Evolutionary conservation across 768 basidiomycete genomes (phyloP), one percentile per base, ranked within the genome.

Genomic region (Leccinum aurantiacum): DNA sequence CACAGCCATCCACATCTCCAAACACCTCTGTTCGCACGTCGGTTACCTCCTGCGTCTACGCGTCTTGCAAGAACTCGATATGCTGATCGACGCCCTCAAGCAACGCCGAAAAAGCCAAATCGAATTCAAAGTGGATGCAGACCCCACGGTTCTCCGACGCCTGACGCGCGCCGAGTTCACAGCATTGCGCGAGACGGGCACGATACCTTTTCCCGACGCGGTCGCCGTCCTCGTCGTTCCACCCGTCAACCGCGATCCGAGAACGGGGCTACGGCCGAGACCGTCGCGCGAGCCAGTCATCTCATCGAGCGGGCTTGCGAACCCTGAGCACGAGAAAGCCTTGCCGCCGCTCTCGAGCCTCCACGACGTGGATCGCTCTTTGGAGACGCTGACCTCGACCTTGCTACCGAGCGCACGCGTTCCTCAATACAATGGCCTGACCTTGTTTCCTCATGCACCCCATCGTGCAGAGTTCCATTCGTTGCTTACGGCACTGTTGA

Each of bases 141-240:
- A 76, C 65, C 50, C 69, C 63, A 75, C 79, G 22, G 63, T 88
- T 52, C 72, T 93, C 33, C 81, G 89, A 41, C 81, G 87, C 54
- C 78, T 93, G 13, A 87, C 88, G 15, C 79, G 82, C 38, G 73
- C 73, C 13, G 90, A 93, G 69, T 87, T 84, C 79, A 73, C 73
- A 6, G 47, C 66, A 1, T 68, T 90, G 27, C 78, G 78, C 57
- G 66, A 75, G 19, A 81, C 81, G 1, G 79, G 82, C 3, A 63
- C 69, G 0, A 70, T 88, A 33, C 82, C 85, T 4, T 79, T 77
- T 66, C 69, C 76, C 7, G 78, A 81, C 63, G 88, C 86, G 1
- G 73, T 85, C 2, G 90, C 90, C n/a, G 72, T 93, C 38, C 72
- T 93, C 33, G 79, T 89, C 29, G 80, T 87, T 6, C 88, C 90